Evolutionary conservation across 805 yeast genomes (phyloP).

Genomic region (Lipomyces orientalis): DNA sequence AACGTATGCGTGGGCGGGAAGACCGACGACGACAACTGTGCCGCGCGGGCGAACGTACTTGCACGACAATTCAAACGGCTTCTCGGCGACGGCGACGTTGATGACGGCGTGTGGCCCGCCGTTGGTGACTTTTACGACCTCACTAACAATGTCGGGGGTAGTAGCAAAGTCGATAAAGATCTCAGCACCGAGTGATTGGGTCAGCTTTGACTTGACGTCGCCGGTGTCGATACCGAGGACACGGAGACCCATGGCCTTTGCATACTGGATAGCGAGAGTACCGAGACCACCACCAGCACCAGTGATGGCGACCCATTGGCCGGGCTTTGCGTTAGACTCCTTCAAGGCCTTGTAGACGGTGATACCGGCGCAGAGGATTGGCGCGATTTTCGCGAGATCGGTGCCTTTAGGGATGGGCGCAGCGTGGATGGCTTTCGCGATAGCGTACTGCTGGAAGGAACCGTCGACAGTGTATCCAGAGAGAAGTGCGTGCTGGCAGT

Average conservation of each 20-base stretch:
- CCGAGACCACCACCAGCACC: constrained; percentile 87
- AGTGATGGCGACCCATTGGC: constrained; percentile 76
- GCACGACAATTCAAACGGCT: constrained; percentile 66
- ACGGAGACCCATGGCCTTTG: constrained; percentile 76
- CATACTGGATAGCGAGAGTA: constrained; percentile 74
- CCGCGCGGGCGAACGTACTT: constrained; percentile 69
- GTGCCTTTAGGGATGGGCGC: constrained; percentile 76
- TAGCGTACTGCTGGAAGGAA: constrained; percentile 87
- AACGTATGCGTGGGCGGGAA: constrained; percentile 80
- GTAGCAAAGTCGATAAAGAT: constrained; percentile 63
- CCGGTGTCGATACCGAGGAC: constrained; percentile 77
- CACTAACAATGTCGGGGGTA: constrained; percentile 60
- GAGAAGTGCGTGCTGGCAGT: constrained; percentile 70
- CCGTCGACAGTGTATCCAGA: constrained; percentile 92
- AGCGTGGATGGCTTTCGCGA: constrained; percentile 87
- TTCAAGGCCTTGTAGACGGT: constrained; percentile 90
- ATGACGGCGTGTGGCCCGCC: constrained; percentile 82
- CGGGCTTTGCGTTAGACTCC: constrained; percentile 71
- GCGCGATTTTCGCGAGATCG: constrained; percentile 77
- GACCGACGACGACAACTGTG: constrained; percentile 72
- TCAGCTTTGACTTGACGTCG: constrained; percentile 61
- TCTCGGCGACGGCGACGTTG: constrained; percentile 75
- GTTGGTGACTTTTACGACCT: constrained; percentile 60
- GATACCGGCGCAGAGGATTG: constrained; percentile 89
- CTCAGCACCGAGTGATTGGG: constrained; percentile 69